Base-by-base conservation (phyloP, 1,139 yeast species). In the Hansenula lynferdii region DNA sequence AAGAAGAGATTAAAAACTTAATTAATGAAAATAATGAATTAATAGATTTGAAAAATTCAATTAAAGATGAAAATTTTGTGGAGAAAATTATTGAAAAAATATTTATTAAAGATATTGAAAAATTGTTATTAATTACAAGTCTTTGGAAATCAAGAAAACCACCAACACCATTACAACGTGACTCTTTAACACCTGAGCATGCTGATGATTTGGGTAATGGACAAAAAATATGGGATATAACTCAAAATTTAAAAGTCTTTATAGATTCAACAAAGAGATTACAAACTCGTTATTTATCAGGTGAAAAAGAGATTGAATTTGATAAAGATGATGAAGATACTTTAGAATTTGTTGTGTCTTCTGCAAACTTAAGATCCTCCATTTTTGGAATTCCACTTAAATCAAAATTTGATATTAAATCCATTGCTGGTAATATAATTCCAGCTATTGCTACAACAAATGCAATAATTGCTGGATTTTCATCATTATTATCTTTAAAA, bases 381-480 rank as follows among this genome's bases (percentile, higher is more conserved):
- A 72, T 87, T 1, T 94, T 92, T 56, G 68, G 72, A 23, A 90
- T 94, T 44, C 85, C 80, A 22, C 54, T 69, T 40, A 83, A 85
- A 57, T 70, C 95, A 14, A 84, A 86, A 49, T 94, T 94, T 54
- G 96, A 87, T 46, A 77, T 85, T 48, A 94, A 94, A 59, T 79
- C 94, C 57, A 89, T 90, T 51, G 98, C 98, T 0, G 99, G 99
- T 9, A 92, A 92, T 58, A 94, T 94, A 53, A 92, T 94, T 37
- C 98, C 99, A 0, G 98, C 98, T 0, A 90, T 94, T 51, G 98
- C 98, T 11, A 92, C 98, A 2, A 92, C 97, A 10, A 94, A 94
- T 59, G 97, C 98, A 1, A 82, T 92, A 17, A 81, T 92, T 46
- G 90, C 97, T 0, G 98, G 98, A 0, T 74, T 89, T 45, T 83